Base-by-base conservation (phyloP, 2,329 filamentous ascomycete genomes). In the Pestalotiopsis sp. region DNA sequence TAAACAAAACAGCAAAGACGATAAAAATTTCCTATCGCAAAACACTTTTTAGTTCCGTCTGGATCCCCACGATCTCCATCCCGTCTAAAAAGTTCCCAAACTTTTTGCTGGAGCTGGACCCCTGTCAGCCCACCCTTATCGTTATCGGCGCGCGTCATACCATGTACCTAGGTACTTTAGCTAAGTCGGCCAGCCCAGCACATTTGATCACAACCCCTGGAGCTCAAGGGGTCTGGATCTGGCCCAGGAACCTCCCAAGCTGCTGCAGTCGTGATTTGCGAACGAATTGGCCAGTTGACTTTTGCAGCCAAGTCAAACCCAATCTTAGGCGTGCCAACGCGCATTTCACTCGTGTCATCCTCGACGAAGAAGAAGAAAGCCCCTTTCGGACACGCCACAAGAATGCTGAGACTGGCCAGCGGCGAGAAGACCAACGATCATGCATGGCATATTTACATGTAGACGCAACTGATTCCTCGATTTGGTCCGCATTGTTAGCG, bases 91-190 rank as follows among this genome's bases (percentile, higher is more conserved):
- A 61, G 59, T 61, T 61, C 59, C 59, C 59, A 61, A 61, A 61
- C 59, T 63, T 62, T 59, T 62, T 69, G 45, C 45, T 68, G 69
- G 57, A 67, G 65, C 65, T 59, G 61, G 36, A 61, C n/a, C 31
- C 36, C 17, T 23, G 61, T 38, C 38, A 56, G 67, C 59, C 69
- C 66, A 67, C 38, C 14, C 63, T 70, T 70, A 70, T 66, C 69
- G 65, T 70, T 70, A 70, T 70, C 69, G 58, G 61, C 67, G 56
- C 57, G 52, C 65, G 57, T 57, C 45, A 56, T 25, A 23, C 41
- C 41, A 23, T 56, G 63, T 20, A 38, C 27, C 14, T 61, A 27
- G 9, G 59, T 12, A 36, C n/a, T n/a, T 36, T 31, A 52, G 7
- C n/a, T 23, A 59, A 31, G 57, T 13, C 57, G 12, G 2, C 52